Conservation (phyloP, 2,329 filamentous ascomycete species). For the Trichoderma endophyticum region DNA sequence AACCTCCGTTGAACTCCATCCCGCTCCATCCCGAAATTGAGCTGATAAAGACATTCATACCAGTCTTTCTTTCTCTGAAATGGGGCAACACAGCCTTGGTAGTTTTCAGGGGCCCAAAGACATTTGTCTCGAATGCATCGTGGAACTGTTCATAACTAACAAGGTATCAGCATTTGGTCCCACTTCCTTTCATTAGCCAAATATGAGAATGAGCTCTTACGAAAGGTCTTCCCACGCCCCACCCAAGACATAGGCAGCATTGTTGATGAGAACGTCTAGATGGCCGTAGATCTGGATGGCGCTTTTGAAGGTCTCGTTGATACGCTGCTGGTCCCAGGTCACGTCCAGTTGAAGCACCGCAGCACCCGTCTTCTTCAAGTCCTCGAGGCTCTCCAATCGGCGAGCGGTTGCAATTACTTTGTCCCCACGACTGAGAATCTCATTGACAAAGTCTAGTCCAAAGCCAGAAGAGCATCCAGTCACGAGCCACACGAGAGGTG, state of each 20-base stretch:
- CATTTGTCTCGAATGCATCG: constrained; percentile 10
- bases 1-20: constrained; percentile 4
- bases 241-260: constrained; percentile 23
- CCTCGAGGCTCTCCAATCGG: constrained; percentile 21
- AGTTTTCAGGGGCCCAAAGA: constrained; percentile 5
- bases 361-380: constrained; percentile 26
- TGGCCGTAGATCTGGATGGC: constrained; percentile 29
- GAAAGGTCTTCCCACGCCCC: constrained; percentile 13
- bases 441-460: neutral
- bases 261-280: constrained; percentile 28
- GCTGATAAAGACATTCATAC: constrained; percentile 19
- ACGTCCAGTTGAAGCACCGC: constrained; percentile 33
- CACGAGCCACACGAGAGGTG: constrained; percentile 35
- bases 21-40: constrained; percentile 16
- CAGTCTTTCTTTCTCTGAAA: constrained; percentile 12
- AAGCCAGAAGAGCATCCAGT: constrained; percentile 19
- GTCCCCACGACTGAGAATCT: constrained; percentile 23
- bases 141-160: neutral
- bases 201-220: neutral
- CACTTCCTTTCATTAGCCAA: neutral
- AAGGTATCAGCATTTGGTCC: neutral
- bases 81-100: constrained; percentile 4
- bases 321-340: constrained; percentile 18
- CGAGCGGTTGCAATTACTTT: constrained; percentile 26
- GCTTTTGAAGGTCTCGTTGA: constrained; percentile 23